A percentile compares a stretch with the other conserved stretches of the same genome.
These are phyloP conservation scores for Adenanthera pavonina DNA, from an alignment of 306 rosid genomes.

Conservation along the genomic window DNA sequence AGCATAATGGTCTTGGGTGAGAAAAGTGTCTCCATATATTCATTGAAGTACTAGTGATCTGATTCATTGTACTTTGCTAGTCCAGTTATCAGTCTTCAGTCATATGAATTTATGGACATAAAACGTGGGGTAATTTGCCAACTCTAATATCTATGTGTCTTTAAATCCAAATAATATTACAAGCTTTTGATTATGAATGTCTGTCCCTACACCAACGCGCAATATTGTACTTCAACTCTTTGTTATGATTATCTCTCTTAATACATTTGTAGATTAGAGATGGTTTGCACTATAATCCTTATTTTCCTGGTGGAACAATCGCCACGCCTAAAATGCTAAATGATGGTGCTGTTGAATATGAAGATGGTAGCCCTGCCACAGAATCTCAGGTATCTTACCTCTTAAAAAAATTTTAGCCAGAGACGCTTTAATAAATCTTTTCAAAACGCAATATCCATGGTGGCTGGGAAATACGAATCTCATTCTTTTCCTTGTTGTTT, in stretches of 20 bases:
- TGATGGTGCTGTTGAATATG: conserved; percentile 96
- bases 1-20: not conserved
- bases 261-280: conserved; percentile 84
- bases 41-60: not conserved
- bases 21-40: not conserved
- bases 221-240: conserved; percentile 7
- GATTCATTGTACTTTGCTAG: conserved; percentile 2
- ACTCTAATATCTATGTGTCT: not conserved
- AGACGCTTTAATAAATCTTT: conserved; percentile 17
- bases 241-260: not conserved
- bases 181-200: not conserved
- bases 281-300: conserved; percentile 94
- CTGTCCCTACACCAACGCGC: conserved; percentile 13
- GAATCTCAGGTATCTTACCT: conserved; percentile 79
- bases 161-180: conserved; percentile 4
- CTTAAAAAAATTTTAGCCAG: not conserved
- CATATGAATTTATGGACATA: not conserved
- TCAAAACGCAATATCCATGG: conserved; percentile 3
- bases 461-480: conserved; percentile 4
- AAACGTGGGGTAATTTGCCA: conserved; percentile 7
- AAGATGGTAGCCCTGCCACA: conserved; percentile 95
- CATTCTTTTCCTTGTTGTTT: conserved; percentile 2
- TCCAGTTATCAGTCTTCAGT: conserved; percentile 2
- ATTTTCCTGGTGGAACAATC: conserved; percentile 98
- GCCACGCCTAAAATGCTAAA: conserved; percentile 99